These are phyloP conservation scores for Candida oleophila DNA, from an alignment of 805 yeast genomes.

Conservation along the genomic window DNA sequence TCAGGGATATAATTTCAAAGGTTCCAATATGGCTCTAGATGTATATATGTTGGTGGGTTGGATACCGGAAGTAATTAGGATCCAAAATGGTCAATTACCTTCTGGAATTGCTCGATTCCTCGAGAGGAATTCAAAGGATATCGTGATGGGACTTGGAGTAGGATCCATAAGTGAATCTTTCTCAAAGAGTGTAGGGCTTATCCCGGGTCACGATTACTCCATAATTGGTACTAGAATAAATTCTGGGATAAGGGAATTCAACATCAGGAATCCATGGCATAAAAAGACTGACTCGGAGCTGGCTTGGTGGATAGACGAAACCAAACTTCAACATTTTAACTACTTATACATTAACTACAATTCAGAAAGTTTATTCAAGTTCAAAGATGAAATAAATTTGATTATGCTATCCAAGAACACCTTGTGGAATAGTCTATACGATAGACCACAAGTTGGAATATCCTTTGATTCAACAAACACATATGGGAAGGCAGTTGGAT, in stretches of 20 bases:
- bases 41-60: slow-evolving; percentile 66
- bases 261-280: slow-evolving; percentile 40
- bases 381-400: slow-evolving; percentile 24
- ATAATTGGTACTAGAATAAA: slow-evolving; percentile 37
- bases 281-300: slow-evolving; percentile 13
- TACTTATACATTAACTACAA: slow-evolving; percentile 74
- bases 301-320: slow-evolving; percentile 14
- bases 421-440: slow-evolving; percentile 4
- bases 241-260: slow-evolving; percentile 22
- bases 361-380: slow-evolving; percentile 24
- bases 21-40: slow-evolving; percentile 77
- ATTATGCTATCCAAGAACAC: slow-evolving; percentile 12
- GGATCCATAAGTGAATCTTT: slow-evolving; percentile 40
- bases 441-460: slow-evolving; percentile 1
- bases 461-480: background rate
- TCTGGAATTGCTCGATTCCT: slow-evolving; percentile 15
- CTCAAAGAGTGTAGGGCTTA: slow-evolving; percentile 36
- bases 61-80: slow-evolving; percentile 58
- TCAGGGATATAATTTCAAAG: slow-evolving; percentile 58
- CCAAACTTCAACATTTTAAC: slow-evolving; percentile 28
- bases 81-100: slow-evolving; percentile 35
- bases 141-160: slow-evolving; percentile 70
- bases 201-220: slow-evolving; percentile 71
- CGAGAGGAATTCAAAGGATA: slow-evolving; percentile 30
- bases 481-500: slow-evolving; percentile 28